These are phyloP conservation scores for Naganishia vaughanmartiniae DNA, from an alignment of 768 basidiomycete genomes.

Conservation along the genomic window DNA sequence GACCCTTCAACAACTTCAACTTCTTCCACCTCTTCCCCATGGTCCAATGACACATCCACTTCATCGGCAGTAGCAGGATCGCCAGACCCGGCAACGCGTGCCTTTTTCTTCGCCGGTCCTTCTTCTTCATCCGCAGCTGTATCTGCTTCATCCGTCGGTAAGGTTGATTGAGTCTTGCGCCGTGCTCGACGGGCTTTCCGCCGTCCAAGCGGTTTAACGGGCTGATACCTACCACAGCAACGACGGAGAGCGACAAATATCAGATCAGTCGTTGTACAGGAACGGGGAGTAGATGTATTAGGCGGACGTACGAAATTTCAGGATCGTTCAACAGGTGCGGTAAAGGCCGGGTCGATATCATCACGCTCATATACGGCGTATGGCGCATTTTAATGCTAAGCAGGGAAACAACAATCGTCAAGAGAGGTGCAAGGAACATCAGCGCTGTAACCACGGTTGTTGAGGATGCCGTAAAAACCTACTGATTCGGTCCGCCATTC, in stretches of 20 bases:
- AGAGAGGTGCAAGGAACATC: too few relatives aligned
- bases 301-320: conserved; percentile 5
- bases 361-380: conserved; percentile 43
- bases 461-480: neutral
- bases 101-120: neutral
- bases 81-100: neutral
- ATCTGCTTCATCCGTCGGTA: too few relatives aligned
- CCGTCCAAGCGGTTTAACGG: conserved; percentile 8
- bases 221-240: neutral
- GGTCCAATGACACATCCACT: neutral
- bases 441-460: neutral
- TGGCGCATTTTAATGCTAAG: conserved; percentile 45
- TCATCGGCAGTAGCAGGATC: neutral
- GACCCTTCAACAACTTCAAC: neutral
- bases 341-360: conserved; percentile 38
- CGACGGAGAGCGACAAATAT: neutral
- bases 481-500: conserved; percentile 1
- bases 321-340: neutral
- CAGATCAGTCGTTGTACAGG: neutral
- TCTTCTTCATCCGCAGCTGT: neutral
- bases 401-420: neutral
- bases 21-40: conserved; percentile 12
- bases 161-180: neutral
- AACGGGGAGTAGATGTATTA: too few relatives aligned
- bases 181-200: neutral